Percentiles rank a stretch among this genome's conserved stretches.
These are phyloP conservation scores for Astrothelium macrocarpum DNA, from an alignment of 495 filamentous ascomycete species.

Conservation along the genomic window DNA sequence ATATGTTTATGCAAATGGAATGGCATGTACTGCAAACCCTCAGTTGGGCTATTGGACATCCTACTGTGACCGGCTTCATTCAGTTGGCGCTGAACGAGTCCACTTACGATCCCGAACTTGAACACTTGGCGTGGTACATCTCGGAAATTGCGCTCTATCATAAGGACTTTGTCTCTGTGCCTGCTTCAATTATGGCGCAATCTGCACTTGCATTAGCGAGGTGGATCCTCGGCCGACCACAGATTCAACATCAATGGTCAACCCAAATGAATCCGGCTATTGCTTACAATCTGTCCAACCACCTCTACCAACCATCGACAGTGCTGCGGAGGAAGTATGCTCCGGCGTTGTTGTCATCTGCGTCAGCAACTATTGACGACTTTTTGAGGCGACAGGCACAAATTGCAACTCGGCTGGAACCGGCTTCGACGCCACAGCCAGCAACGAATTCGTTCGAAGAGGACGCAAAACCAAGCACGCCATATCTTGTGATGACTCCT, in stretches of 20 bases:
- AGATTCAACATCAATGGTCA: constrained; percentile 71
- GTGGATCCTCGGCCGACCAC: constrained; percentile 72
- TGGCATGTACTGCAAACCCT: constrained; percentile 99
- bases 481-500: constrained; percentile 60
- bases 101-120: constrained; percentile 66
- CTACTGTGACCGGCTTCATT: constrained; percentile 87
- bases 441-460: constrained; percentile 35
- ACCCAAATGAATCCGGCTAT: constrained; percentile 69
- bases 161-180: constrained; percentile 85
- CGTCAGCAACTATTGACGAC: constrained; percentile 69
- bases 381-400: constrained; percentile 80
- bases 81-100: constrained; percentile 58
- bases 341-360: constrained; percentile 66
- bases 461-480: constrained; percentile 44
- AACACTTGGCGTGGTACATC: constrained; percentile 91
- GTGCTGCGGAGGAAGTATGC: constrained; percentile 85
- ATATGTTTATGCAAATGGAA: constrained; percentile 99
- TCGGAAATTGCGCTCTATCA: constrained; percentile 92
- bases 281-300: constrained; percentile 71
- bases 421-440: constrained; percentile 42
- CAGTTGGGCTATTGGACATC: constrained; percentile 90
- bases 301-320: constrained; percentile 75
- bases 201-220: constrained; percentile 77
- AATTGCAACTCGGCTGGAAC: constrained; percentile 52
- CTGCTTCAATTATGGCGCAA: constrained; percentile 81